Conservation (phyloP, 768 basidiomycete genomes). For the Macrolepiota dolichaula region DNA sequence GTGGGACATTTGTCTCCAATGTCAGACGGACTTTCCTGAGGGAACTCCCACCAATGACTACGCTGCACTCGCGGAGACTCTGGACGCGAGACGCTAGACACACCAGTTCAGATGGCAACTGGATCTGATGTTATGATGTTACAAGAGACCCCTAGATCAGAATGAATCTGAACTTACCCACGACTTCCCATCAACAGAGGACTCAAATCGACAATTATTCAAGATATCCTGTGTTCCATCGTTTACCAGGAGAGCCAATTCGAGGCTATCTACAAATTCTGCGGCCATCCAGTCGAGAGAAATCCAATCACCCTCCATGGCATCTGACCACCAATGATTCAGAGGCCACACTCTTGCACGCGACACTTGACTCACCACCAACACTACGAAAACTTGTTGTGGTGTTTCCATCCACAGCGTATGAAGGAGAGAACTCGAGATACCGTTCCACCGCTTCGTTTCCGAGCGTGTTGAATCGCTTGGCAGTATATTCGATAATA, state of each 20-base stretch:
- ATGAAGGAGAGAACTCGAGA: conserved; percentile 41
- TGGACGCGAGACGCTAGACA: neutral
- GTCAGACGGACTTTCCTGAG: conserved; percentile 22
- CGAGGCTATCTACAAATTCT: conserved; percentile 8
- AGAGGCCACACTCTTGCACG: neutral
- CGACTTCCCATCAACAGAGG: conserved; percentile 7
- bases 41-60: neutral
- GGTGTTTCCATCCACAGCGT: conserved; percentile 52
- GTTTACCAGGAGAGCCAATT: conserved; percentile 28
- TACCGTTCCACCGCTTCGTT: conserved; percentile 32
- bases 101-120: neutral
- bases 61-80: neutral
- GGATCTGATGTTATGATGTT: neutral
- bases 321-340: conserved; percentile 17
- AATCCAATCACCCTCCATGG: conserved; percentile 26
- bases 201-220: conserved; percentile 15
- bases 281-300: conserved; percentile 21
- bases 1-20: conserved; percentile 22
- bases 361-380: conserved; percentile 32
- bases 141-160: neutral
- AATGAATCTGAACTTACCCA: conserved; percentile 16
- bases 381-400: conserved; percentile 50
- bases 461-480: conserved; percentile 30
- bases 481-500: conserved; percentile 40
- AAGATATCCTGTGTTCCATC: conserved; percentile 18